Evolutionary conservation across 805 yeast species (phyloP).

Genomic region (Torulaspora franciscae): DNA sequence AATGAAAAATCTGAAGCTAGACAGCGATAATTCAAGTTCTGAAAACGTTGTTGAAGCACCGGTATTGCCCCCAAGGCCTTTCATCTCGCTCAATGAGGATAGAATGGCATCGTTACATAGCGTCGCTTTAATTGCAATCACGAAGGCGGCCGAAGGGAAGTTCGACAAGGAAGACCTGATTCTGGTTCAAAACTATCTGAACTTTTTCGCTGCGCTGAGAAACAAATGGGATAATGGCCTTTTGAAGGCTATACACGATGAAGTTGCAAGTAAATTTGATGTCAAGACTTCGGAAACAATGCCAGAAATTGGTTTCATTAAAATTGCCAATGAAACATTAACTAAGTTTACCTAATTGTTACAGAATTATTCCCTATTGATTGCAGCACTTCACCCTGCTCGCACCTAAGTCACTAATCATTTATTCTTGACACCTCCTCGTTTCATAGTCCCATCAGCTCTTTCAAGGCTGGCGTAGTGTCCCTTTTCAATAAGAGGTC

Average conservation of each 20-base stretch:
- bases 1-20: slow-evolving; percentile 7
- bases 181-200: slow-evolving; percentile 49
- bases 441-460: slow-evolving; percentile 42
- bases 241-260: slow-evolving; percentile 32
- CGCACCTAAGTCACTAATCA: not conserved
- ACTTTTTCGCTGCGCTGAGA: slow-evolving; percentile 43
- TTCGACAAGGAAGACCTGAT: slow-evolving; percentile 14
- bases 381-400: not conserved
- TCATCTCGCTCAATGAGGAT: slow-evolving; percentile 40
- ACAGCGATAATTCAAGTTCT: not conserved
- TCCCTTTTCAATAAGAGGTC: slow-evolving; percentile 71
- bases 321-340: slow-evolving; percentile 28
- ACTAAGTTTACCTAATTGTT: slow-evolving; percentile 6
- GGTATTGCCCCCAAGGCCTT: slow-evolving; percentile 27
- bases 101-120: slow-evolving; percentile 40
- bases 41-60: slow-evolving; percentile 6
- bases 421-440: slow-evolving; percentile 35
- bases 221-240: slow-evolving; percentile 32
- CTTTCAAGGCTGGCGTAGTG: slow-evolving; percentile 45
- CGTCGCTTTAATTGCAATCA: slow-evolving; percentile 15
- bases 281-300: slow-evolving; percentile 15
- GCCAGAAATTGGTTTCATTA: slow-evolving; percentile 29
- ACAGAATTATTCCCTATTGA: not conserved
- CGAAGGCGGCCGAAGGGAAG: slow-evolving; percentile 23
- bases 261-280: slow-evolving; percentile 28